Evolutionary conservation across 202 grass and related monocot genomes (phyloP), one percentile per base, ranked within the genome.

Genomic region (Cymbopogon flexuosus): DNA sequence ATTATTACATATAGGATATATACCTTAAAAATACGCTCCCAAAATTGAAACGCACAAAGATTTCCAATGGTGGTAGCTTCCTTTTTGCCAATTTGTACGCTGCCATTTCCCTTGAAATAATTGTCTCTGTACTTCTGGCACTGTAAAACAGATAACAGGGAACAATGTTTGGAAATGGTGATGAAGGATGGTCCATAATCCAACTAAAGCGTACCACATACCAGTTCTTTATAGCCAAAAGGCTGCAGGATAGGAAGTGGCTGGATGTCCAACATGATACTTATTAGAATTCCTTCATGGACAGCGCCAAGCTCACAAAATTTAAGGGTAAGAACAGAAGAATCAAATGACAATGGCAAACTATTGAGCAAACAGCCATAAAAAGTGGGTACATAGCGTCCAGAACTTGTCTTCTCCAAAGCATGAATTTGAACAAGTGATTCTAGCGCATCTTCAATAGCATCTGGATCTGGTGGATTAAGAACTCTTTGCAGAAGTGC

Each of bases 11-110:
- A 80, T 33, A 88, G 65, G 57, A 59, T 49, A 56, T 49, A 56
- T 90, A 97, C 94, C 94, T 97, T 97, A 80, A 93, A 93, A 8
- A 88, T 75, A 34, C 80, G 77, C 76, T 97, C 85, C 94, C 94
- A 97, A 85, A 97, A 97, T 70, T 97, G 87, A 88, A 92, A 97
- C 69, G 91, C 91, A 78, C 89, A 92, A 82, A 97, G 87, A 77
- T 97, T 97, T 70, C 82, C 91, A 77, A 97, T 90, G 40, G 82
- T 82, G 58, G 76, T 83, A 67, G 79, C 85, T 91, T 97, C 94
- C 79, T 92, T 97, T 86, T 88, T 97, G 64, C 83, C 85, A 69
- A 88, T 85, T 64, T 77, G 84, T 34, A 79, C 58, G 29, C 52
- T 77, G 68, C 22, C 51, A 80, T 49, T 77, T 69, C 75, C 85